Conservation (phyloP, 2,329 filamentous ascomycete species). For the Aspergillus sp. region DNA sequence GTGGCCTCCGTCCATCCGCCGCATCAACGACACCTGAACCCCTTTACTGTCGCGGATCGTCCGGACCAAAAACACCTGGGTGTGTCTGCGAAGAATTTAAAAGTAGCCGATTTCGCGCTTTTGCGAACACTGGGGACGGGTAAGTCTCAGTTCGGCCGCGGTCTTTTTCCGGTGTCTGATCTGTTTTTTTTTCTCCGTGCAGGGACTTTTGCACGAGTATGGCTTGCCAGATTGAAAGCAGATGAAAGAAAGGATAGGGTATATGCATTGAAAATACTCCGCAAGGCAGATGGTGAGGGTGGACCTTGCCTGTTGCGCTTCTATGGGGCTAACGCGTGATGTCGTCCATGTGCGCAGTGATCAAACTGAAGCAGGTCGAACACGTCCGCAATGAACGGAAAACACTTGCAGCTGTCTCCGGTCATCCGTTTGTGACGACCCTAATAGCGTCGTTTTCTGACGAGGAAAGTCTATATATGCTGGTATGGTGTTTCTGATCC, state of each 20-base stretch:
- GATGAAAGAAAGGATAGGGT: conserved; percentile 34
- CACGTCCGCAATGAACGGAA: conserved; percentile 62
- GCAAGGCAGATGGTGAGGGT: conserved; percentile 43
- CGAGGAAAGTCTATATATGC: conserved; percentile 51
- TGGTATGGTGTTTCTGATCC: conserved; percentile 28
- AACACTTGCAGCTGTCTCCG: conserved; percentile 55
- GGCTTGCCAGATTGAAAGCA: conserved; percentile 38
- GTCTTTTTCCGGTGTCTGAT: conserved; percentile 8
- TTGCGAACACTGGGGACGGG: conserved; percentile 46
- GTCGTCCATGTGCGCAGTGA: conserved; percentile 27
- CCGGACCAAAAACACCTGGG: conserved; percentile 32
- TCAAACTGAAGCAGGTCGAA: conserved; percentile 61
- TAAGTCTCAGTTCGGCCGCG: conserved; percentile 20
- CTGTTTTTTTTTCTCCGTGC: conserved; percentile 9
- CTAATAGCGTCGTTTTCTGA: conserved; percentile 60
- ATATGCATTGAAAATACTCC: conserved; percentile 45
- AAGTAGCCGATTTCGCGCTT: conserved; percentile 40
- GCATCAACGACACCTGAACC: conserved; percentile 26
- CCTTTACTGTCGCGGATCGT: conserved; percentile 32
- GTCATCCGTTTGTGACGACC: conserved; percentile 60
- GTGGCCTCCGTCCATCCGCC: conserved; percentile 21
- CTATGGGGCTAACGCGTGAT: conserved; percentile 5
- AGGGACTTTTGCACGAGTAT: conserved; percentile 48
- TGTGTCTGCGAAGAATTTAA: conserved; percentile 32
- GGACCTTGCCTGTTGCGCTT: conserved; percentile 2